Conservation (phyloP, 441 rosid genomes). For the Pelargonium myrrhifolium region DNA sequence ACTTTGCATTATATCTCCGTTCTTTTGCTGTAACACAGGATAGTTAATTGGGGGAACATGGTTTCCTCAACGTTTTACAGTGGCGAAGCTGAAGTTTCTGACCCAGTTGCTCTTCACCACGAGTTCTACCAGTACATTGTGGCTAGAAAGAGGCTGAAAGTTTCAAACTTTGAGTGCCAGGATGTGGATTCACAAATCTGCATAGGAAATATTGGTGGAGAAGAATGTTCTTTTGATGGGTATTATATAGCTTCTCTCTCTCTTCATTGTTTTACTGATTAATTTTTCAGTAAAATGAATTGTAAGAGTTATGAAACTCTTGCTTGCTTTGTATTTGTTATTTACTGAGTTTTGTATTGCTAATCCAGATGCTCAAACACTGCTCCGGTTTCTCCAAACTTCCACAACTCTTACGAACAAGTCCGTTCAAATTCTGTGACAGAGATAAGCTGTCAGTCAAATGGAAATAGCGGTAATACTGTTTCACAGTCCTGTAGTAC, state of each 20-base stretch:
- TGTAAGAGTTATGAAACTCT: background rate
- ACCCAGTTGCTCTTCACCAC: slow-evolving; percentile 13
- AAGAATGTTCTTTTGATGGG: slow-evolving; percentile 36
- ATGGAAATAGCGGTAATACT: slow-evolving; percentile 49
- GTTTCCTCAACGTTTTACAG: slow-evolving; percentile 34
- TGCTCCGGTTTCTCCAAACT: slow-evolving; percentile 28
- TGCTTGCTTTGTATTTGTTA: background rate
- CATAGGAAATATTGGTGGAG: slow-evolving; percentile 24
- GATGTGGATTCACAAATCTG: slow-evolving; percentile 21
- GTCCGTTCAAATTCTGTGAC: slow-evolving; percentile 30
- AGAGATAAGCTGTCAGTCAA: slow-evolving; percentile 55
- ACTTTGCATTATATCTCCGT: background rate
- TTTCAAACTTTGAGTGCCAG: slow-evolving; percentile 23
- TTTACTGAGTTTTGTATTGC: slow-evolving; percentile 16
- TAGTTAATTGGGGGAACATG: slow-evolving; percentile 27
- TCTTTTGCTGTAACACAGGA: background rate
- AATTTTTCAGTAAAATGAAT: background rate
- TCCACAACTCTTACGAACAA: slow-evolving; percentile 34
- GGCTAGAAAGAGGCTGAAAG: slow-evolving; percentile 35
- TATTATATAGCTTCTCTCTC: slow-evolving; percentile 11
- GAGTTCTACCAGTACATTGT: slow-evolving; percentile 16
- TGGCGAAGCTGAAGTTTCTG: slow-evolving; percentile 5
- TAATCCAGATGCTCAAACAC: slow-evolving; percentile 29
- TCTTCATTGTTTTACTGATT: slow-evolving; percentile 1
- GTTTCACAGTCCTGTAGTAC: slow-evolving; percentile 36